Evolutionary conservation across 257 asterid genomes (phyloP), one percentile per base, ranked within the genome.

Genomic region (Avicennia marina): DNA sequence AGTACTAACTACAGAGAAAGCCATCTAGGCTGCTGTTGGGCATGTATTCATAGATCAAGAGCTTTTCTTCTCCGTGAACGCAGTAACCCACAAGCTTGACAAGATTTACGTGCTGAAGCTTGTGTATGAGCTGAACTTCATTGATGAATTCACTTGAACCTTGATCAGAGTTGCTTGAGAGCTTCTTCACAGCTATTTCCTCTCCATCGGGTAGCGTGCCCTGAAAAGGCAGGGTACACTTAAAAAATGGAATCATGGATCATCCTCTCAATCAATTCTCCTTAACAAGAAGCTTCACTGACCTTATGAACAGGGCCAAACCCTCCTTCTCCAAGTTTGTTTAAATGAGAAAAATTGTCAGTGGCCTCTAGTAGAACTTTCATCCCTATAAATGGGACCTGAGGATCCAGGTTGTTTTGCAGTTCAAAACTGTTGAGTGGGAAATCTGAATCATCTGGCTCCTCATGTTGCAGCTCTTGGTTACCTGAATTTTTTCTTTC

Each of bases 91-190:
- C 41, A 21, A 67, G 56, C 36, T n/a, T 60, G 48, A 67, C 73
- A 43, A 67, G 68, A 60, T 67, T 67, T 38, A 46, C 53, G 45
- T 67, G 68, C 38, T 67, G 73, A 45, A 67, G 67, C 39, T 48
- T 67, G 1, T 58, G 68, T n/a, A 60, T 19, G 45, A 18, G 7
- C 24, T 53, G 20, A 67, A 41, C 58, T 42, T 67, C 73, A 53
- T 60, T 67, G 45, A 40, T 60, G 58, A 67, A 67, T 29, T 67
- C 73, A 31, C 22, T 31, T 10, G 44, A 31, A 1, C 73, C 73
- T 55, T 68, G 73, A 15, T 58, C 41, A 7, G 73, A 68, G 5
- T 29, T 61, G 20, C 45, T 53, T 11, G 64, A 60, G 7, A 60
- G 73, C 31, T 68, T 68, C 29, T 68, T 68, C 2, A 68, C 68